A percentile compares a stretch with the other conserved stretches of the same genome.
These are phyloP conservation scores for Cupressus sempervirens DNA, from an alignment of 75 land plant species.

Conservation along the genomic window DNA sequence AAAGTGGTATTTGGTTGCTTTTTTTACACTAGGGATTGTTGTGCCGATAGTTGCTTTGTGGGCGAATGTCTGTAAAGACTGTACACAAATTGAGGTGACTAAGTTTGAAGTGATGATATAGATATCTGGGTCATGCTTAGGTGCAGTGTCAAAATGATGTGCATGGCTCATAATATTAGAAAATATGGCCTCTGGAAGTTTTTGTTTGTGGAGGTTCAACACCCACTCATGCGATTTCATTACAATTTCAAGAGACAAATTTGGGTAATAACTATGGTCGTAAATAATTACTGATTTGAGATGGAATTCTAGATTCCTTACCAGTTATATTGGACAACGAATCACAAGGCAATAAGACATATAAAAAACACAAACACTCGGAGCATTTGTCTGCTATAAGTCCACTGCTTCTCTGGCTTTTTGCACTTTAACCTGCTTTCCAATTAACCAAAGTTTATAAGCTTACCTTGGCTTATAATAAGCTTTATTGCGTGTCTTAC, in stretches of 20 bases:
- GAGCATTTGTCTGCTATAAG: not conserved
- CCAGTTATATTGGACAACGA: no score
- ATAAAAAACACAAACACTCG: no score
- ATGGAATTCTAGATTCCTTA: no score
- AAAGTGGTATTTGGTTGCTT: not conserved
- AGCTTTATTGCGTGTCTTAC: no score
- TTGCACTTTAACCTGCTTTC: not conserved
- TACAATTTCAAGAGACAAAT: slow-evolving; percentile 38
- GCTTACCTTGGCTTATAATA: no score
- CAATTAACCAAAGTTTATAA: no score
- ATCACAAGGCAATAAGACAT: no score
- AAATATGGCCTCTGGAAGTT: slow-evolving; percentile 66
- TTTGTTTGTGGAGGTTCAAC: slow-evolving; percentile 37
- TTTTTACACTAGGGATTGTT: not conserved
- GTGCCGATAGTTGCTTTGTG: not conserved
- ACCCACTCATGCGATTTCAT: slow-evolving; percentile 27
- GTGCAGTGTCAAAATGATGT: not conserved
- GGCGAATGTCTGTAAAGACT: not conserved
- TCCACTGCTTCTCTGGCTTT: not conserved
- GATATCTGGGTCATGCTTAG: not conserved
- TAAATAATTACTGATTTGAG: not conserved
- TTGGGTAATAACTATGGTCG: not conserved
- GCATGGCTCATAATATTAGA: slow-evolving; percentile 58
- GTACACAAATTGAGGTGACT: not conserved
- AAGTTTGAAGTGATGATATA: slow-evolving; percentile 8